These are phyloP conservation scores for Sordariomycetes sp. DNA, from an alignment of 2,329 filamentous ascomycete species.

Conservation along the genomic window DNA sequence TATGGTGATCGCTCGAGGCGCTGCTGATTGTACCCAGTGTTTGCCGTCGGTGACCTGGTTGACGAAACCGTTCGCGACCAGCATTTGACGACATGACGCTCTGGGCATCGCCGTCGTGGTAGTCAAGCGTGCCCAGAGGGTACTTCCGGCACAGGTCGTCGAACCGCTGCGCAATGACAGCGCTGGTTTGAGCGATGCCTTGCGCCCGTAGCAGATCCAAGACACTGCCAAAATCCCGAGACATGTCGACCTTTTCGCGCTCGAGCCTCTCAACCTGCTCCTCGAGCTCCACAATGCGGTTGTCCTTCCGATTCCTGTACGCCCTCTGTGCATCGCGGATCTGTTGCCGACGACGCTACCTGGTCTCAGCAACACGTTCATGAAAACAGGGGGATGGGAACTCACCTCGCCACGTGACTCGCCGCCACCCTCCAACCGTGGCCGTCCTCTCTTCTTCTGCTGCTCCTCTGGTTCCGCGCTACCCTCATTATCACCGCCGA, in stretches of 20 bases:
- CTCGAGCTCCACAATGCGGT: conserved; percentile 65
- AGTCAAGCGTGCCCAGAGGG: not conserved
- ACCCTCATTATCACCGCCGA: not conserved
- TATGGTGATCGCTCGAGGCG: not conserved
- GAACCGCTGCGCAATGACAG: conserved; percentile 24
- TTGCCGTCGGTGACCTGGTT: not conserved
- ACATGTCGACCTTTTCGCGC: conserved; percentile 64
- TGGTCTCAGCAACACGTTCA: not conserved
- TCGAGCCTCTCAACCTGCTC: conserved; percentile 61
- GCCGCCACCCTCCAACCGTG: conserved; percentile 3
- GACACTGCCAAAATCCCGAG: conserved; percentile 57
- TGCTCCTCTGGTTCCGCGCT: not conserved
- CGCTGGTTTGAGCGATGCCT: conserved; percentile 44
- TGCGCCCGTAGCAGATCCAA: conserved; percentile 31
- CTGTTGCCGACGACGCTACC: conserved; percentile 70
- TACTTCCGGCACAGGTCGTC: conserved; percentile 1
- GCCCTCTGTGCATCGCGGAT: conserved; percentile 80
- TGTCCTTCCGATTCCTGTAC: conserved; percentile 79
- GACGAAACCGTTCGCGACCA: not conserved
- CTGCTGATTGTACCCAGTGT: conserved; percentile 2
- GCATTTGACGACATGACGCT: not conserved
- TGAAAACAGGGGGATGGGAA: not conserved
- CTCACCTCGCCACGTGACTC: conserved; percentile 3
- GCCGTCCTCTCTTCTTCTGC: conserved; percentile 3
- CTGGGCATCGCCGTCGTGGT: not conserved